Evolutionary conservation across 208 protist species (phyloP), one percentile per base, ranked within the genome.

Genomic region (Porcisia deanei): DNA sequence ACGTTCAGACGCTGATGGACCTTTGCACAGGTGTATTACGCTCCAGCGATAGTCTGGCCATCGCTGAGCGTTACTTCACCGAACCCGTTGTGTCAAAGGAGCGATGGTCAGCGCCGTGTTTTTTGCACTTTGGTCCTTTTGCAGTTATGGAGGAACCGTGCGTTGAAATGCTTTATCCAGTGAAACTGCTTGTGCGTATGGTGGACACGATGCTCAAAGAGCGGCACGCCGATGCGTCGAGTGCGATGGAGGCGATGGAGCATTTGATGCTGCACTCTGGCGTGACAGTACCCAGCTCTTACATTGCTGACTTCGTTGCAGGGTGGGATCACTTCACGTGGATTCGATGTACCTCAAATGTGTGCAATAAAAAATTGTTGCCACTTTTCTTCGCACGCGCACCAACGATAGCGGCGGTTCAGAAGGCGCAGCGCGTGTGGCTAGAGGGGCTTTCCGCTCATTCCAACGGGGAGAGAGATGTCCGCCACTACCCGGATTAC

Each of bases 1-100:
- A 83, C 34, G 76, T 83, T 18, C 90, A 94, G 78, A 73, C 83
- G 43, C 66, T 94, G 59, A 65, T 87, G 4, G 88, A 94, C 65
- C 77, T 94, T 47, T 87, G 79, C 80, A 85, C 81, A 53, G 88
- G 90, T 9, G 76, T 83, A 41, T 85, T 84, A 59, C 77, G 68
- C 63, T 72, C 81, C 18, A 59, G 60, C 53, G 74, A 84, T 25
- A 82, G 70, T 67, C 71, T 86, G n/a, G 37, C 68, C 37, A 43
- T 75, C 2, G 76, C 72, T 5, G 65, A 77, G 58, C 45, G 45
- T 9, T 71, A 83, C 54, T 80, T 80, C 52, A 68, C 55, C 2
- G n/a, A 73, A 5, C 57, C 71, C 6, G 60, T 16, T 43, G 65
- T 71, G 30, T 41, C 45, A 47, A 73, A 37, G 47, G 68, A 43